Conservation (phyloP, 495 filamentous ascomycete species). For the Glutinoglossum americanum region DNA sequence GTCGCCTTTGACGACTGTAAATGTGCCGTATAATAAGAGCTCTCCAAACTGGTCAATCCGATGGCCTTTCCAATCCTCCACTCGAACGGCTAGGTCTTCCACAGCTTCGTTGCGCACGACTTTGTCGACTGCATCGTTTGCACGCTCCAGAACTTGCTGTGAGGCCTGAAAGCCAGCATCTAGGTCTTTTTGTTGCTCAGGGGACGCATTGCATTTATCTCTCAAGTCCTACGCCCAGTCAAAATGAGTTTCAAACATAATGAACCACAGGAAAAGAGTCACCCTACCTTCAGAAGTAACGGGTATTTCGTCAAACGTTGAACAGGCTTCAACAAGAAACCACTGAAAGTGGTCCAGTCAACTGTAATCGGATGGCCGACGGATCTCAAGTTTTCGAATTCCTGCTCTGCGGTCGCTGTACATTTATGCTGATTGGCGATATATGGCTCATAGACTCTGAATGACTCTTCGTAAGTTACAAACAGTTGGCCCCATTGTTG, state of each 20-base stretch:
- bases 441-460: conserved; percentile 84
- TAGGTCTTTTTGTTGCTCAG: conserved; percentile 45
- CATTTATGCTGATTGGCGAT: conserved; percentile 77
- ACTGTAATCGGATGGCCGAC: conserved; percentile 43
- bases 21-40: conserved; percentile 74
- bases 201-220: conserved; percentile 53
- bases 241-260: neutral
- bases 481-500: conserved; percentile 91
- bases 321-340: conserved; percentile 90
- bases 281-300: conserved; percentile 57
- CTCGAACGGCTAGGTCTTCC: conserved; percentile 56
- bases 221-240: conserved; percentile 52
- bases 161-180: conserved; percentile 51
- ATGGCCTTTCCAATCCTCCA: conserved; percentile 95
- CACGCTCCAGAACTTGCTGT: conserved; percentile 51
- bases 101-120: conserved; percentile 63
- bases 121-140: conserved; percentile 75
- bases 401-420: conserved; percentile 33
- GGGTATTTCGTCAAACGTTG: conserved; percentile 91
- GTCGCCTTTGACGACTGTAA: conserved; percentile 78
- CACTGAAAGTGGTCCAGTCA: conserved; percentile 40
- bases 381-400: conserved; percentile 37
- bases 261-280: neutral
- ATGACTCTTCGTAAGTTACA: conserved; percentile 52
- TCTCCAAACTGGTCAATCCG: conserved; percentile 77